Conservation (phyloP, 306 rosid species). For the Luffa aegyptiaca region DNA sequence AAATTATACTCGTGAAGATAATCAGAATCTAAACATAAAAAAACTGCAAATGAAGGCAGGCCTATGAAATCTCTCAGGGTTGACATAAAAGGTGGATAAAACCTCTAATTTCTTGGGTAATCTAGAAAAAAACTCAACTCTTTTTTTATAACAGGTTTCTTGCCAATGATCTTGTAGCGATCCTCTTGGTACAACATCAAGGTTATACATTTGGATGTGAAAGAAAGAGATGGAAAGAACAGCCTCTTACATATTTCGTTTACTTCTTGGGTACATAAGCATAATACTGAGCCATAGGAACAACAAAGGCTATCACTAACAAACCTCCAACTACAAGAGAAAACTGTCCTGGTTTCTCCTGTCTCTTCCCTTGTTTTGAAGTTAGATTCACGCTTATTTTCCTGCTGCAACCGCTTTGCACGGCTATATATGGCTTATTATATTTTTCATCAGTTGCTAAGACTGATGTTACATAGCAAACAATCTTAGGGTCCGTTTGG, state of each 20-base stretch:
- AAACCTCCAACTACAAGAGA: slow-evolving; percentile 94
- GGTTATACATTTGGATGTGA: slow-evolving; percentile 25
- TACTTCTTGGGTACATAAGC: slow-evolving; percentile 90
- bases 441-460: slow-evolving; percentile 93
- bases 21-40: slow-evolving; percentile 1
- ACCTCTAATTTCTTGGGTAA: neutral
- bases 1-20: too few species aligned
- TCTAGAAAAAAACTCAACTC: slow-evolving; percentile 8
- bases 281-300: slow-evolving; percentile 96
- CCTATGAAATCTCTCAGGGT: neutral
- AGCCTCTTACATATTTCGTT: neutral
- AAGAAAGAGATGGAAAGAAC: neutral
- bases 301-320: slow-evolving; percentile 89
- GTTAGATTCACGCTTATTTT: slow-evolving; percentile 84
- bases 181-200: slow-evolving; percentile 35
- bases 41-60: neutral
- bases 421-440: slow-evolving; percentile 72
- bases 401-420: slow-evolving; percentile 85
- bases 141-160: slow-evolving; percentile 16
- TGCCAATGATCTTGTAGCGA: slow-evolving; percentile 28
- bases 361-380: slow-evolving; percentile 86
- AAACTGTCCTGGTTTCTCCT: slow-evolving; percentile 93
- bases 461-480: slow-evolving; percentile 36
- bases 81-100: neutral
- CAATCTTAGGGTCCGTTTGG: too few species aligned